Evolutionary conservation across 768 basidiomycete species (phyloP).

Genomic region (Chalciporus piperatus): DNA sequence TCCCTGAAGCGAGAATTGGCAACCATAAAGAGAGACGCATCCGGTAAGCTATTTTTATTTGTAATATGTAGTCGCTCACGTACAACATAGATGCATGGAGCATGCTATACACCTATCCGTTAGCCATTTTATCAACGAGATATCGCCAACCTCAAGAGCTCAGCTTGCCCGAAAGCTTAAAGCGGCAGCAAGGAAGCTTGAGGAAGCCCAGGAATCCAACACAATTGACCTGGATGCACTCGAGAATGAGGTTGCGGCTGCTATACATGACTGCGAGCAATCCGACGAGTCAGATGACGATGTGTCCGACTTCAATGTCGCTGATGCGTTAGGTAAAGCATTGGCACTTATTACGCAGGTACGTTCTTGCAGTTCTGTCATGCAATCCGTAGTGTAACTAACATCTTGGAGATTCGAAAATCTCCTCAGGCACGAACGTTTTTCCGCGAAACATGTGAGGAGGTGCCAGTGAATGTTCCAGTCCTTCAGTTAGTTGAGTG

Average conservation of each 20-base stretch:
- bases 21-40: too few relatives aligned
- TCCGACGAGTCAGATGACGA: neutral
- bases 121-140: neutral
- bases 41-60: too few relatives aligned
- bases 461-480: neutral
- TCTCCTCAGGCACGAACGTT: neutral
- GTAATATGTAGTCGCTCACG: too few relatives aligned
- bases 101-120: neutral
- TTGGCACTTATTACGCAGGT: neutral
- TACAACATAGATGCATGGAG: neutral
- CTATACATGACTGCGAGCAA: too few relatives aligned
- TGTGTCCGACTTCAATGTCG: neutral
- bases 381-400: too few relatives aligned
- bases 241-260: too few relatives aligned
- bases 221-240: too few relatives aligned
- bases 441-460: neutral
- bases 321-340: neutral
- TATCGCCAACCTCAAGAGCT: neutral
- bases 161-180: neutral
- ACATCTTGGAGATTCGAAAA: neutral
- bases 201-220: too few relatives aligned
- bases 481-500: neutral
- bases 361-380: too few relatives aligned
- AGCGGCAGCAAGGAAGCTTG: too few relatives aligned
- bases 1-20: too few relatives aligned